Percentiles rank a stretch among this genome's conserved stretches.
phyloP scores from a whole-genome alignment of 2,329 filamentous ascomycete species.

The Aspergillus uvarum region DNA sequence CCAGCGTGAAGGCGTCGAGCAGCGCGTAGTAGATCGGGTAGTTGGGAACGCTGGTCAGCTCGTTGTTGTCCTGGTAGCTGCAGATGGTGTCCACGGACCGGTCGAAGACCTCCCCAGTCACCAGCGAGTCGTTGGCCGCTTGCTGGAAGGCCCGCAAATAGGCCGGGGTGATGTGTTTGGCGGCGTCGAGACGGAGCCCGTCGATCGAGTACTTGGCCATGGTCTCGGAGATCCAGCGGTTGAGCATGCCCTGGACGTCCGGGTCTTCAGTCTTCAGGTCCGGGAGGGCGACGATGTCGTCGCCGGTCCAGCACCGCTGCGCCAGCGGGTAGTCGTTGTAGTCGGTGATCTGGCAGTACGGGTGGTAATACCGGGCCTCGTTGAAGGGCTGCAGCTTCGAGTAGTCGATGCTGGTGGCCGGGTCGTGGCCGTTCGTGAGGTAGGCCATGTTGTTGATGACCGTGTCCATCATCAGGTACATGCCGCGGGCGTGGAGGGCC shows the following conservation, averaged over 20 bases:
- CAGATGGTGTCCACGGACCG: slow-evolving; percentile 41
- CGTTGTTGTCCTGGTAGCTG: slow-evolving; percentile 40
- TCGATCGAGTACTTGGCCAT: slow-evolving; percentile 50
- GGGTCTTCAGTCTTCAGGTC: slow-evolving; percentile 49
- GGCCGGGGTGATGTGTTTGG: slow-evolving; percentile 45
- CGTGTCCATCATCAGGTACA: slow-evolving; percentile 56
- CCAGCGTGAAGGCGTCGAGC: slow-evolving; percentile 33
- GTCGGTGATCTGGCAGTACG: slow-evolving; percentile 32
- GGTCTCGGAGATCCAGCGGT: slow-evolving; percentile 42
- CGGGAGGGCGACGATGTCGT: slow-evolving; percentile 47
- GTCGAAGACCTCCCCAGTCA: slow-evolving; percentile 49
- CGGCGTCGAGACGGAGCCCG: slow-evolving; percentile 53
- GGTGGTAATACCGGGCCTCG: slow-evolving; percentile 26
- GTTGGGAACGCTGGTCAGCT: slow-evolving; percentile 48
- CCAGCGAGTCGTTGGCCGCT: slow-evolving; percentile 41
- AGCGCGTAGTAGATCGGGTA: slow-evolving; percentile 45
- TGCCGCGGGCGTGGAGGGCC: slow-evolving; percentile 48
- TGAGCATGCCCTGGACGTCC: slow-evolving; percentile 41
- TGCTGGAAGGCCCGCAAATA: slow-evolving; percentile 43
- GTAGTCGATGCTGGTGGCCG: slow-evolving; percentile 27
- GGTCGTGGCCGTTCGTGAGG: slow-evolving; percentile 28
- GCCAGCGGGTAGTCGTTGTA: slow-evolving; percentile 38
- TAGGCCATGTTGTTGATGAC: slow-evolving; percentile 52
- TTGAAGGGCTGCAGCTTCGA: slow-evolving; percentile 28
- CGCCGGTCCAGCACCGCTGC: slow-evolving; percentile 54